A percentile compares a stretch with the other conserved stretches of the same genome.
Evolutionary conservation across 148 eudicot genomes (phyloP).

Genomic region (Amaranthus hypochondriacus): DNA sequence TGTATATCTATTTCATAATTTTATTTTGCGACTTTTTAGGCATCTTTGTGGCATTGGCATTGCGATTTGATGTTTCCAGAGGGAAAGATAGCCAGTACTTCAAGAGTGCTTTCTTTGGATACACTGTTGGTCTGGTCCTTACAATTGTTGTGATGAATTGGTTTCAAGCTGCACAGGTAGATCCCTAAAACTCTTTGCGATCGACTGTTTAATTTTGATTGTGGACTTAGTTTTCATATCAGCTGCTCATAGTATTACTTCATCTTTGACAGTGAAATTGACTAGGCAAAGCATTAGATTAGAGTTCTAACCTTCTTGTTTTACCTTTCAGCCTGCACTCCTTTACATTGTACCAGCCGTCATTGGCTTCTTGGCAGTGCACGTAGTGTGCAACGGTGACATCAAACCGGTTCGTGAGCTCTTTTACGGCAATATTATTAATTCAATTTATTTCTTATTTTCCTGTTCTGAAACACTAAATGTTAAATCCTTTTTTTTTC

Average conservation of each 20-base stretch:
- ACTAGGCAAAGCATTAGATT: not conserved
- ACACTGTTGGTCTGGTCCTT: slow-evolving; percentile 60
- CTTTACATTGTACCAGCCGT: slow-evolving; percentile 92
- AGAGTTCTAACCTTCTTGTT: not conserved
- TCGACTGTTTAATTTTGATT: not conserved
- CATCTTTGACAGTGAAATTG: not conserved
- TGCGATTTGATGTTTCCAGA: slow-evolving; percentile 94
- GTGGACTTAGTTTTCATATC: not conserved
- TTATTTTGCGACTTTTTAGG: slow-evolving; percentile 38
- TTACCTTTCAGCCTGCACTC: slow-evolving; percentile 78
- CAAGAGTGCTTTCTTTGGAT: slow-evolving; percentile 86
- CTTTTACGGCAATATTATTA: not conserved
- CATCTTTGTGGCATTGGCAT: slow-evolving; percentile 95
- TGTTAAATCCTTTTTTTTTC: too few species aligned
- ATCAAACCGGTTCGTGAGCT: slow-evolving; percentile 65
- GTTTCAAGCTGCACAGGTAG: slow-evolving; percentile 99
- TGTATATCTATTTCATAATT: not conserved
- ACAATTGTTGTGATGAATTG: slow-evolving; percentile 97
- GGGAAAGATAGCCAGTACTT: slow-evolving; percentile 78
- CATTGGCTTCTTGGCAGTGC: slow-evolving; percentile 82
- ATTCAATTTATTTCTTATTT: not conserved
- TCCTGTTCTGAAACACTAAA: not conserved
- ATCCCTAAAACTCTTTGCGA: not conserved
- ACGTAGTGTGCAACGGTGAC: slow-evolving; percentile 87
- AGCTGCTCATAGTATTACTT: not conserved